Evolutionary conservation across 371 early-diverging fungal species (phyloP).

Genomic region (Funneliformis caledonium): DNA sequence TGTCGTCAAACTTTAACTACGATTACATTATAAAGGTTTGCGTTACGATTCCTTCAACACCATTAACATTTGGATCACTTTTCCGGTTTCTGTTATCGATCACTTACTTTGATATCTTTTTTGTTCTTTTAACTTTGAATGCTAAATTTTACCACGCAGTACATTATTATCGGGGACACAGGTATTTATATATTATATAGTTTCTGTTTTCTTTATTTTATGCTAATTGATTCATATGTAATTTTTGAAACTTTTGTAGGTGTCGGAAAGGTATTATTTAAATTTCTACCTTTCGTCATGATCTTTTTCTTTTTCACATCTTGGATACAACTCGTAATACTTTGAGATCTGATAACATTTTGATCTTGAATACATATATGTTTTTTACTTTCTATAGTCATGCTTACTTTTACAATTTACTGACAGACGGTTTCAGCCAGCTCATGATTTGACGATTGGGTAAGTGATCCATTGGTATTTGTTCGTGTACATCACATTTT

Average conservation of each 20-base stretch:
- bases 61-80: background rate
- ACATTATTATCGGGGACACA: conserved; percentile 84
- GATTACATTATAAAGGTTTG: conserved; percentile 41
- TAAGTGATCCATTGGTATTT: conserved; percentile 42
- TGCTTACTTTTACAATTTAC: conserved; percentile 84
- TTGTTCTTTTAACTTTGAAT: background rate
- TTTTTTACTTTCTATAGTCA: conserved; percentile 53
- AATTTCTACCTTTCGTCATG: background rate
- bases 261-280: conserved; percentile 68
- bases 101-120: background rate
- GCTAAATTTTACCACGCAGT: conserved; percentile 47
- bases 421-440: conserved; percentile 81
- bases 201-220: background rate
- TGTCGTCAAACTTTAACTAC: conserved; percentile 26
- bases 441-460: conserved; percentile 88
- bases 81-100: background rate
- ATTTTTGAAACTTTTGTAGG: conserved; percentile 49
- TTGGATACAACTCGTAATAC: background rate
- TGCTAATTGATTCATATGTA: background rate
- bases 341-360: background rate
- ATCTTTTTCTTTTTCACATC: background rate
- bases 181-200: conserved; percentile 48
- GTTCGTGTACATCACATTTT: background rate
- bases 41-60: background rate
- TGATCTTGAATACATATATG: background rate